Percentiles rank a stretch among this genome's conserved stretches.
Conservation (phyloP, 441 rosid species). For the Euphorbia schlechtendalii region DNA sequence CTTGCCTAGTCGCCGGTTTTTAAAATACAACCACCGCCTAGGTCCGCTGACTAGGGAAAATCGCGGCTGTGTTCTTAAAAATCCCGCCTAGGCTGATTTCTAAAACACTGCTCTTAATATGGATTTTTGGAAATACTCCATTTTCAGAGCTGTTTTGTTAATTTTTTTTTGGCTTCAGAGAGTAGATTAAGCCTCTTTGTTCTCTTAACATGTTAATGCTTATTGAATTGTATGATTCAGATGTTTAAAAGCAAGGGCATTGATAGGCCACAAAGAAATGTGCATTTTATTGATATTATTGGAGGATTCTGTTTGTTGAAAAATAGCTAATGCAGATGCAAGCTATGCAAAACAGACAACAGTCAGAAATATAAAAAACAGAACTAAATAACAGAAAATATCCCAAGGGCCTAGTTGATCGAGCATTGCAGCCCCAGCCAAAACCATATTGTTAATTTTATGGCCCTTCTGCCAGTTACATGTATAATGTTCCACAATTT, state of each 20-base stretch:
- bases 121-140: not conserved
- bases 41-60: no score
- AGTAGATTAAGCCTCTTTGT: not conserved
- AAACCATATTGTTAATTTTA: not conserved
- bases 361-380: not conserved
- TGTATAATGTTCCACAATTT: not conserved
- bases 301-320: not conserved
- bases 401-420: not conserved
- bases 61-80: no score
- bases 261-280: not conserved
- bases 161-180: not conserved
- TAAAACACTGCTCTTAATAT: no score
- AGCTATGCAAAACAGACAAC: not conserved
- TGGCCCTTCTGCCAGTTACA: not conserved
- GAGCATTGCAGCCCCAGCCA: not conserved
- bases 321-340: not conserved
- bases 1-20: no score
- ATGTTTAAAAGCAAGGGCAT: not conserved
- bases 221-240: not conserved
- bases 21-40: no score
- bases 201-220: conserved; percentile 3
- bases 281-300: not conserved
- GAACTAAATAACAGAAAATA: not conserved
- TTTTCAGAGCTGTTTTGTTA: conserved; percentile 1
- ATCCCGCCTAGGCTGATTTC: no score